Base-by-base conservation (phyloP, 345 rosid genomes). In the Heritiera littoralis region DNA sequence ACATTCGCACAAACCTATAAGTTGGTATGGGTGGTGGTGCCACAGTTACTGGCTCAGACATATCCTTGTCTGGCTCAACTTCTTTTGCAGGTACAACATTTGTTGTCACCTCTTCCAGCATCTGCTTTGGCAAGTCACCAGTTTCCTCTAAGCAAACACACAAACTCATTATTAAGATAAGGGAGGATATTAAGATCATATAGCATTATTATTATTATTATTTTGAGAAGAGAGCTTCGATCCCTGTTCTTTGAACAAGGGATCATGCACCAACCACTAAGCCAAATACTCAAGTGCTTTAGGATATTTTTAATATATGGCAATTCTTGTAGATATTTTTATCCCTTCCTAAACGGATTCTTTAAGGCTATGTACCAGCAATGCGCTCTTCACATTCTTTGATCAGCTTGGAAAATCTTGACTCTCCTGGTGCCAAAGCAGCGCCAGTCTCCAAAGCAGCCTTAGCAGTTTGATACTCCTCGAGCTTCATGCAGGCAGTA, bases 401-500 rank as follows among this genome's bases (percentile, higher is more conserved):
- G 72, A 94, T 92, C 84, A 93, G 83, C 78, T 88, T 88, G 63
- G 84, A 79, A 75, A 97, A 94, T 84, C 93, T 92, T 0, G 80
- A 54, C 3, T 97, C 91, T 78, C 54, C 88, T 0, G 92, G 93
- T 5, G 88, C 88, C 10, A 89, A 77, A 72, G 90, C 76, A 51
- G 90, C 89, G 28, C 98, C 99, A 18, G 68, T 75, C 87, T 93
- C 94, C 66, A 92, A 80, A 8, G 98, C 96, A 56, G 86, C 90
- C 89, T 94, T 93, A 7, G 99, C 98, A 15, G 94, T 92, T 41
- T 86, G 70, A 88, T 89, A 94, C 65, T 97, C 98, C 83, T 93
- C 98, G 77, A 97, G 98, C 85, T 91, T 92, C 85, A 93, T 85
- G 83, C 97, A 97, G 0, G 98, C 98, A 83, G 80, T 85, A 73